These are phyloP conservation scores for Fusarium sp. DNA, from an alignment of 2,329 filamentous ascomycete genomes.

Conservation along the genomic window DNA sequence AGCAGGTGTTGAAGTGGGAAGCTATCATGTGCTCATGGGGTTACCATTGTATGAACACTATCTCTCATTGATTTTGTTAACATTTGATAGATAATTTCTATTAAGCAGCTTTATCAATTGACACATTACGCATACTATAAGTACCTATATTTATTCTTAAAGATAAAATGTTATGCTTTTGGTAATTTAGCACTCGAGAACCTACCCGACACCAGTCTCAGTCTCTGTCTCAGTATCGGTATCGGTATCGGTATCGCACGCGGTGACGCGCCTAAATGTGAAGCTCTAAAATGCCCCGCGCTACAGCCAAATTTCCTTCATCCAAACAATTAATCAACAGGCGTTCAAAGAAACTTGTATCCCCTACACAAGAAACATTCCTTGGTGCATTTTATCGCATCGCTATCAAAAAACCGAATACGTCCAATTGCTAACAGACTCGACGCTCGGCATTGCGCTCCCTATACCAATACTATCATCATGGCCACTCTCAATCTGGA, in stretches of 20 bases:
- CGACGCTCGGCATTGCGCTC: neutral
- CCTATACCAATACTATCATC: neutral
- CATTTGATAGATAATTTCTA: neutral
- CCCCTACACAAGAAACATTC: neutral
- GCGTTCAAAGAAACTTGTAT: neutral
- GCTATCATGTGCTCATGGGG: neutral
- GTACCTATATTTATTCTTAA: neutral
- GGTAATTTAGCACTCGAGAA: neutral
- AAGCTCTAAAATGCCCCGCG: conserved; percentile 32
- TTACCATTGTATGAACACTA: neutral
- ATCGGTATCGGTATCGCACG: neutral
- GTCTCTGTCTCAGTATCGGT: neutral
- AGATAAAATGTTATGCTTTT: neutral
- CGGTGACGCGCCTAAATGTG: conserved; percentile 27
- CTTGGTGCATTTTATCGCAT: neutral
- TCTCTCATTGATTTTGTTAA: neutral
- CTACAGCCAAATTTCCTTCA: neutral
- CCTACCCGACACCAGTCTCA: conserved; percentile 12
- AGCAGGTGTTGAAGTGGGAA: neutral
- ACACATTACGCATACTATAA: neutral
- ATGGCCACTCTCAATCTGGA: conserved; percentile 62
- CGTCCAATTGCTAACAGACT: neutral
- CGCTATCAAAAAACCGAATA: neutral
- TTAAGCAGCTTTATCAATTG: neutral
- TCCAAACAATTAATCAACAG: neutral